Conservation (phyloP, 78 protist genomes). For the Trichosphaerium sp. region DNA sequence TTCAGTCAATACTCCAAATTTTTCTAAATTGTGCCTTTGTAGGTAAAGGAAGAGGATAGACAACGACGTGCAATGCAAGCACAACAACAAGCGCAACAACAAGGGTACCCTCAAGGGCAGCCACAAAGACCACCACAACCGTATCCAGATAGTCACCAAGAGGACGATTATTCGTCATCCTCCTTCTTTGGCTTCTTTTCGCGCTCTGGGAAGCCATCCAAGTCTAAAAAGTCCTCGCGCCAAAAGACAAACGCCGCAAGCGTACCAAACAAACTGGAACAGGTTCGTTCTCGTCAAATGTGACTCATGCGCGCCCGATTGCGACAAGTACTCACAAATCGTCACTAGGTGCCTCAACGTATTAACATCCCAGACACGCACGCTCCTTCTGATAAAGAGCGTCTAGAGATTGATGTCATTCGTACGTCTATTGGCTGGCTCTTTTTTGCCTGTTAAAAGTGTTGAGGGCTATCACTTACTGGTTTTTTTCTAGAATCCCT, state of each 20-base stretch:
- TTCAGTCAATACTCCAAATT: constrained; percentile 14
- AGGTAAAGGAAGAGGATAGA: constrained; percentile 10
- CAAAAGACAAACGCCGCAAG: not conserved
- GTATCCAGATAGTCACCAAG: too few species aligned
- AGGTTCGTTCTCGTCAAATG: constrained; percentile 2
- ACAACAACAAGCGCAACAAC: constrained; percentile 7
- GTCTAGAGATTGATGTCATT: not conserved
- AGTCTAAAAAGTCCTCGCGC: not conserved
- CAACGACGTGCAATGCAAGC: not conserved
- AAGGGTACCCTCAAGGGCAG: not conserved
- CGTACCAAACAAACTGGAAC: constrained; percentile 5
- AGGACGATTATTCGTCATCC: not conserved
- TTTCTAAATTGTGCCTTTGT: constrained; percentile 27
- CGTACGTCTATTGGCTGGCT: not conserved
- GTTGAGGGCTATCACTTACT: constrained; percentile 8
- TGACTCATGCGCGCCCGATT: too few species aligned
- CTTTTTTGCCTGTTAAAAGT: not conserved
- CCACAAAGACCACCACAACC: not conserved
- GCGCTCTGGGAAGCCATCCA: not conserved
- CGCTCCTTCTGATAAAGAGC: not conserved
- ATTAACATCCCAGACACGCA: too few species aligned
- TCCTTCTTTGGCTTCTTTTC: not conserved
- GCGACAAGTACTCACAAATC: too few species aligned
- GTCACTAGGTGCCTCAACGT: too few species aligned
- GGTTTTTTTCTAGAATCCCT: constrained; percentile 3